phyloP scores from a whole-genome alignment of 1,284 basidiomycete species.

The Boletus sp. region DNA sequence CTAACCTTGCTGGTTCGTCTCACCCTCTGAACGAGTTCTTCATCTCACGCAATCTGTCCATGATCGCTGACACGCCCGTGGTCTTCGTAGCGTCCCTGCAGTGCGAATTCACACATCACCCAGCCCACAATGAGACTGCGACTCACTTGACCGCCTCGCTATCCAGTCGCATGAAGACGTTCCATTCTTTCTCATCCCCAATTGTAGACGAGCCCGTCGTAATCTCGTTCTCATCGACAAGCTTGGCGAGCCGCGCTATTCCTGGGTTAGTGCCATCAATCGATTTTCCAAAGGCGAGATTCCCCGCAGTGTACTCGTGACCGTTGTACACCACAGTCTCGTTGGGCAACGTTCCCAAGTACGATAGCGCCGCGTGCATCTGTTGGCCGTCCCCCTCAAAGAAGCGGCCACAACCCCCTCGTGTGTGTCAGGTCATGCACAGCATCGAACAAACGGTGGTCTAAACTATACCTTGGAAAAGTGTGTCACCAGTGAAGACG shows the following conservation, averaged over 20 bases:
- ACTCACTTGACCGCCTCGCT: slow-evolving; percentile 57
- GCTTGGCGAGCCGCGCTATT: slow-evolving; percentile 50
- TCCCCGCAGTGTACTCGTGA: slow-evolving; percentile 86
- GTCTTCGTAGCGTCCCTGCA: slow-evolving; percentile 46
- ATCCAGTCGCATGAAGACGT: slow-evolving; percentile 75
- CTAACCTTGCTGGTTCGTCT: slow-evolving; percentile 1
- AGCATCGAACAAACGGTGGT: background rate
- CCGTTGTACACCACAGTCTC: slow-evolving; percentile 86
- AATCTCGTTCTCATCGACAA: slow-evolving; percentile 50
- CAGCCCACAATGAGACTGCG: background rate
- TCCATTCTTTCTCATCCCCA: slow-evolving; percentile 82
- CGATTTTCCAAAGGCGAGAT: slow-evolving; percentile 56
- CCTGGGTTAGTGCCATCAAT: slow-evolving; percentile 66
- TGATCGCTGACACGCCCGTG: slow-evolving; percentile 48
- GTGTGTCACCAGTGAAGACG: slow-evolving; percentile 95
- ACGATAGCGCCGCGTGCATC: slow-evolving; percentile 80
- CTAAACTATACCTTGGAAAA: slow-evolving; percentile 53
- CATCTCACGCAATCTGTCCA: slow-evolving; percentile 71
- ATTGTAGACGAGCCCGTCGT: slow-evolving; percentile 82
- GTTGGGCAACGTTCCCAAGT: slow-evolving; percentile 74
- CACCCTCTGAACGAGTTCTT: slow-evolving; percentile 79
- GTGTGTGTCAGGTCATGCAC: slow-evolving; percentile 70
- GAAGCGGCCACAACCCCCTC: slow-evolving; percentile 93
- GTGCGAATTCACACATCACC: background rate
- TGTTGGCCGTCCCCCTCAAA: slow-evolving; percentile 88